phyloP scores from a whole-genome alignment of 495 filamentous ascomycete species.

The Penicillium simplicissimum region DNA sequence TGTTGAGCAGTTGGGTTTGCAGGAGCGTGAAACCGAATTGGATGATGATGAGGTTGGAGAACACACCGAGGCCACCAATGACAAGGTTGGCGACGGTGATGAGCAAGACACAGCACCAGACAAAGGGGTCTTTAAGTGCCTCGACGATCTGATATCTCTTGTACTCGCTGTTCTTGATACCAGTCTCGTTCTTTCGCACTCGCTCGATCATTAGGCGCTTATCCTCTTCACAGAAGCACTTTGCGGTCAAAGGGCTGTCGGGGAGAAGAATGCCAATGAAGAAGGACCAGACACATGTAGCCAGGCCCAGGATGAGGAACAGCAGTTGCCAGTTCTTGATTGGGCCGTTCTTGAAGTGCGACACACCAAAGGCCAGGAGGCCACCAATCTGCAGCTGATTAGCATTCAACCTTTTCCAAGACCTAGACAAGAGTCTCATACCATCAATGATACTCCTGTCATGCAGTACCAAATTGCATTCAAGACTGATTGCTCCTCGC shows the following conservation, averaged over 20 bases:
- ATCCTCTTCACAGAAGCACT: conserved; percentile 44
- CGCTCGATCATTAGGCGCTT: conserved; percentile 52
- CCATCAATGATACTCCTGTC: conserved; percentile 24
- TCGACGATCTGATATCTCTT: conserved; percentile 53
- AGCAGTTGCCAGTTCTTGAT: conserved; percentile 39
- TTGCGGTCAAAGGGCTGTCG: conserved; percentile 48
- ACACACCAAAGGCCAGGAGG: conserved; percentile 48
- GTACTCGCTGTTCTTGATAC: conserved; percentile 55
- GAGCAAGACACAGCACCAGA: conserved; percentile 25
- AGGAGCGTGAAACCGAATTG: conserved; percentile 34
- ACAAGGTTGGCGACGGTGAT: conserved; percentile 18
- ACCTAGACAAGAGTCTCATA: conserved; percentile 4
- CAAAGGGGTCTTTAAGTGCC: conserved; percentile 44
- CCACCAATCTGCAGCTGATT: conserved; percentile 52
- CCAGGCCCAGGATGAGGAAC: conserved; percentile 38
- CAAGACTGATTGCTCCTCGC: conserved; percentile 51
- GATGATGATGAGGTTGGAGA: conserved; percentile 36
- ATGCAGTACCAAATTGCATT: conserved; percentile 49
- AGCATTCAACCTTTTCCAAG: conserved; percentile 20
- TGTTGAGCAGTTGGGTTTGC: conserved; percentile 34
- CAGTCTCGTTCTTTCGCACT: conserved; percentile 54
- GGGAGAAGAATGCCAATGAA: conserved; percentile 46
- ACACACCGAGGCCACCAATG: conserved; percentile 34
- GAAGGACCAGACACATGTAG: conserved; percentile 37
- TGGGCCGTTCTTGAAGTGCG: conserved; percentile 20